Conservation (phyloP, 345 rosid genomes). For the Populus tremula region DNA sequence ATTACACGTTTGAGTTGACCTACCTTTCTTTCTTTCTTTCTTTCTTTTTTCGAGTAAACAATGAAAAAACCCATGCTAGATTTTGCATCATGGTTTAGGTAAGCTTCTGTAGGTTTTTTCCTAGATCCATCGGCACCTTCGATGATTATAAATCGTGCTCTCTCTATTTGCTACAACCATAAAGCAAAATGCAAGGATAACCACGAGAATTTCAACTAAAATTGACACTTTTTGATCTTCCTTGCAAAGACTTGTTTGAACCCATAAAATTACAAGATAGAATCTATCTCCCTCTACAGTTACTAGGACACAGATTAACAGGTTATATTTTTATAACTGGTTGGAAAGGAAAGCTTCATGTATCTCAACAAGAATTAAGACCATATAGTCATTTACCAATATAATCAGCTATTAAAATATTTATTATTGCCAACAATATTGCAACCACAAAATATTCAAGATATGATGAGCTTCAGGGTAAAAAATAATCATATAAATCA, state of each 20-base stretch:
- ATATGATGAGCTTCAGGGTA: neutral
- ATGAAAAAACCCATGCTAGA: neutral
- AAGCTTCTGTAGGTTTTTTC: neutral
- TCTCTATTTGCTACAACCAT: neutral
- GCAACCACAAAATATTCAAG: neutral
- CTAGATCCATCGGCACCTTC: neutral
- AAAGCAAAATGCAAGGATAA: too few species aligned
- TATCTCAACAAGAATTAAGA: neutral
- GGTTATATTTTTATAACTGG: neutral
- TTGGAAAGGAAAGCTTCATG: neutral
- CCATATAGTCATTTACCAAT: neutral
- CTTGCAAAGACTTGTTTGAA: neutral
- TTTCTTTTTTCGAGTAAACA: too few species aligned
- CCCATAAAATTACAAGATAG: neutral
- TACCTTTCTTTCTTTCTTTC: accelerated
- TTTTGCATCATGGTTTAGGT: neutral
- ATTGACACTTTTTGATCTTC: neutral
- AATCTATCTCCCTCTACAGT: too few species aligned
- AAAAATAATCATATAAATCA: too few species aligned
- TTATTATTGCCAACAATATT: neutral
- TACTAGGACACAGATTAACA: neutral
- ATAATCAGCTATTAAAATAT: neutral
- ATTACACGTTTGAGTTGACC: neutral
- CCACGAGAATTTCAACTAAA: too few species aligned
- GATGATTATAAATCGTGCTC: neutral